phyloP scores from a whole-genome alignment of 1,139 yeast species.

The Candida labiduridarum region DNA sequence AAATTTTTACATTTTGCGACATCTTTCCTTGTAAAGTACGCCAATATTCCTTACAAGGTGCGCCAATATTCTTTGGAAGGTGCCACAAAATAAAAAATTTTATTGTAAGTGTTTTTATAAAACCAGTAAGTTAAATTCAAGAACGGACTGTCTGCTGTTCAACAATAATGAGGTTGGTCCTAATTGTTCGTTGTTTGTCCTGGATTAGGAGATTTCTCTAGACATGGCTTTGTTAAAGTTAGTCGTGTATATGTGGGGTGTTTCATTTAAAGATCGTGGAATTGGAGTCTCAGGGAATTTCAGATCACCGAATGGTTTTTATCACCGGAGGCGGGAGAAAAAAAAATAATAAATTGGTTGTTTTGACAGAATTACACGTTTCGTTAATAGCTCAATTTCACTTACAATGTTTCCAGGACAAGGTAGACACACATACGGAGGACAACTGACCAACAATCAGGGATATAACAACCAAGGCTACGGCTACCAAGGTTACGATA shows the following conservation, averaged over 20 bases:
- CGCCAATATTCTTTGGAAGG: too few relatives aligned
- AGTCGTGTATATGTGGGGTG: not conserved
- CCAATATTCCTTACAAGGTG: too few relatives aligned
- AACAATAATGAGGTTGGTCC: too few relatives aligned
- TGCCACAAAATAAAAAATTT: too few relatives aligned
- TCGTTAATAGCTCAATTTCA: not conserved
- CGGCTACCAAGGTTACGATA: conserved; percentile 14
- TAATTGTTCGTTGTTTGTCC: too few relatives aligned
- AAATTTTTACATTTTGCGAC: too few relatives aligned
- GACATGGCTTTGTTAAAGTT: not conserved
- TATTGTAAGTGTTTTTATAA: too few relatives aligned
- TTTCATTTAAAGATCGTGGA: not conserved
- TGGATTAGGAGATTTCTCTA: not conserved
- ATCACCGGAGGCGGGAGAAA: not conserved
- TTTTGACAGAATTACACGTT: not conserved
- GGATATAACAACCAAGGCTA: not conserved
- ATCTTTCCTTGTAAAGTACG: too few relatives aligned
- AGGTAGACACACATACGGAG: conserved; percentile 24
- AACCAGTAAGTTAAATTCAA: too few relatives aligned
- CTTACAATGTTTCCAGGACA: conserved; percentile 39
- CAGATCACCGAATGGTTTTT: too few relatives aligned
- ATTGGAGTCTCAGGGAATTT: too few relatives aligned
- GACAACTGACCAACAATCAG: conserved; percentile 15
- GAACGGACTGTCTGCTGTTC: too few relatives aligned
- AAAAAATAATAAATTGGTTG: not conserved